Conservation (phyloP, 257 asterid species). For the Nicotiana sylvestris region DNA sequence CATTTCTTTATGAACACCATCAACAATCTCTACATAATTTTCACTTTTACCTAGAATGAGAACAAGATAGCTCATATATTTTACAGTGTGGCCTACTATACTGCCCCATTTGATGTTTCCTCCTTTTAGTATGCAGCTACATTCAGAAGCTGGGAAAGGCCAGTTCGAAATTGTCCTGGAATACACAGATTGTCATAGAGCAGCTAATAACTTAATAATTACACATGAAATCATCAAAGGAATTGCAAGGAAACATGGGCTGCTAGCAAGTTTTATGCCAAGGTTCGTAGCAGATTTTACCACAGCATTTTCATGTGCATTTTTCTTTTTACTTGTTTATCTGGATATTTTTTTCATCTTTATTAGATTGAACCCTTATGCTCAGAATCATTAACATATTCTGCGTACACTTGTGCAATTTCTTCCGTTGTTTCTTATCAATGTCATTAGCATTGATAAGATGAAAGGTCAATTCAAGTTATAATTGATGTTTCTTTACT, state of each 20-base stretch:
- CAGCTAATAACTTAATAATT: slow-evolving; percentile 68
- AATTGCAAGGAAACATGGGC: slow-evolving; percentile 79
- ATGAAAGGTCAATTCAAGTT: too few relatives aligned
- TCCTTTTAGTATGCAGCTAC: slow-evolving; percentile 40
- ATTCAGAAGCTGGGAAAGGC: slow-evolving; percentile 82
- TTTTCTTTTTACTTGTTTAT: neutral
- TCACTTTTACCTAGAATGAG: too few relatives aligned
- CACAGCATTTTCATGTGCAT: neutral
- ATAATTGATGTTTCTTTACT: too few relatives aligned
- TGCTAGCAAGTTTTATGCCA: slow-evolving; percentile 82
- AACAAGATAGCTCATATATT: neutral
- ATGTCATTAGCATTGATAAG: too few relatives aligned
- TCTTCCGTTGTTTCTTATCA: too few relatives aligned
- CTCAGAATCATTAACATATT: too few relatives aligned
- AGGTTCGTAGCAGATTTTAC: slow-evolving; percentile 43
- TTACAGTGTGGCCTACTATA: neutral
- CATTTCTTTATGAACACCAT: too few relatives aligned
- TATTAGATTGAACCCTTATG: too few relatives aligned
- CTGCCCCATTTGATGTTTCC: neutral
- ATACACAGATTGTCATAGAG: slow-evolving; percentile 47
- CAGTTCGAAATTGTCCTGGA: slow-evolving; percentile 73
- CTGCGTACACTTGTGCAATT: too few relatives aligned
- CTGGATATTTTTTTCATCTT: neutral
- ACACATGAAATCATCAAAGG: slow-evolving; percentile 66
- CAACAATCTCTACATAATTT: too few relatives aligned